Evolutionary conservation across 139 green algal genomes (phyloP), one percentile per base, ranked within the genome.

Genomic region (Volvox reticuliferus): DNA sequence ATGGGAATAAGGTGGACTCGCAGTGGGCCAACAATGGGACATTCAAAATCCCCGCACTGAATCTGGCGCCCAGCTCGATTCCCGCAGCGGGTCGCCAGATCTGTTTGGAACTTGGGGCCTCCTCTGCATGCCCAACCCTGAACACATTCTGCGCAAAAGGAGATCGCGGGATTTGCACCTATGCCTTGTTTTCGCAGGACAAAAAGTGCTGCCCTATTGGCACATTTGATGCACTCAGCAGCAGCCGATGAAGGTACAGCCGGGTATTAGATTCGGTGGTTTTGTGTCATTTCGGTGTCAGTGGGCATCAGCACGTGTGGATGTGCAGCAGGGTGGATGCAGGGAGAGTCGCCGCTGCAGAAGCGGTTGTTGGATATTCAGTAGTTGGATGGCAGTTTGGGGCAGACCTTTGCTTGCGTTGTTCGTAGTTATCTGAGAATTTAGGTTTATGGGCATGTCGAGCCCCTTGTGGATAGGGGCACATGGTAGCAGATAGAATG

Each of bases 1-100:
- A 82, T 22, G 85, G 85, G 28, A 50, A 82, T 24, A 89, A 89
- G 85, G 37, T 89, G 18, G 85, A 89, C 69, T 44, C 80, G 85
- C 85, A 89, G 69, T 89, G 83, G 83, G 83, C 67, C 26, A 22
- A 36, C 6, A 30, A 80, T 9, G 81, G 61, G 12, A 87, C 81
- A 28, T 87, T 87, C 61, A 87, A 87, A 35, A 81, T 81, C 30
- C 79, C 79, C 44, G 24, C 24, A 6, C 44, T 86, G 13, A 71
- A 73, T 9, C 9, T 71, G 50, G 37, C 79, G 17, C 17, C 12
- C 24, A 44, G 12, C 2, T 65, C 67, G 2, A 36, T 89, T 14
- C 68, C 84, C 17, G 13, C 67, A 3, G 9, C 12, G 14, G 84
- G 84, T n/a, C 84, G 67, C 17, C 6, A 81, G 84, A 24, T 89